These are phyloP conservation scores for Primulina tabacum DNA, from an alignment of 257 asterid species.

Conservation along the genomic window DNA sequence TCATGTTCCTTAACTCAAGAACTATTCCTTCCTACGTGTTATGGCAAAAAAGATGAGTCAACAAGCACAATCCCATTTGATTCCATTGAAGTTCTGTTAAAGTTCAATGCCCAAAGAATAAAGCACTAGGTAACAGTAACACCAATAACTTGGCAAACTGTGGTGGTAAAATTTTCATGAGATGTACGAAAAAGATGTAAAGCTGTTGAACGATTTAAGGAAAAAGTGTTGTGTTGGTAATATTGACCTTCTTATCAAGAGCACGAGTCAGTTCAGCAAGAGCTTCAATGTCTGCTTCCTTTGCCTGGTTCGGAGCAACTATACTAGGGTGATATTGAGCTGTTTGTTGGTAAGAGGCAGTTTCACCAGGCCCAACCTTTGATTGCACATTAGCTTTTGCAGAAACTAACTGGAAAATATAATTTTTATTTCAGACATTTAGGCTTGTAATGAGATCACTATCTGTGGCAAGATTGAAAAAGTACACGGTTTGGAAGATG, in stretches of 20 bases:
- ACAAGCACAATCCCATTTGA: constrained; percentile 2
- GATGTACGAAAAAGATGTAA: not conserved
- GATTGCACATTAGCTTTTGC: constrained; percentile 32
- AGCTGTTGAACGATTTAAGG: not conserved
- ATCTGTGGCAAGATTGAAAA: not conserved
- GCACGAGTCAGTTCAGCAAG: constrained; percentile 48
- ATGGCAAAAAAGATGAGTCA: constrained; percentile 34
- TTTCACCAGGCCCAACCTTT: constrained; percentile 24
- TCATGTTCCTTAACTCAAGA: constrained; percentile 72
- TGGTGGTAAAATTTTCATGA: not conserved
- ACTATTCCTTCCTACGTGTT: constrained; percentile 72
- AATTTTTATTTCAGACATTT: not conserved
- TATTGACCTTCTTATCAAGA: constrained; percentile 48
- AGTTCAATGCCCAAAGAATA: not conserved
- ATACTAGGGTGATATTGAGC: constrained; percentile 31
- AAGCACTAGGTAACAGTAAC: not conserved
- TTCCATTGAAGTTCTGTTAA: not conserved
- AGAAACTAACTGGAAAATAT: constrained; percentile 31
- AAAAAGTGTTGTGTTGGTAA: not conserved
- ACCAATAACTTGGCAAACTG: not conserved
- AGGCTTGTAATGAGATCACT: not conserved
- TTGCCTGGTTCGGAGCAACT: constrained; percentile 39
- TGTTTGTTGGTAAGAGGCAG: constrained; percentile 24
- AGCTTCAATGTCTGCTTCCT: constrained; percentile 50
- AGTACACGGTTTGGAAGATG: not conserved